A percentile compares a stretch with the other conserved stretches of the same genome.
Conservation (phyloP, 768 basidiomycete species). For the Amanita thiersii region DNA sequence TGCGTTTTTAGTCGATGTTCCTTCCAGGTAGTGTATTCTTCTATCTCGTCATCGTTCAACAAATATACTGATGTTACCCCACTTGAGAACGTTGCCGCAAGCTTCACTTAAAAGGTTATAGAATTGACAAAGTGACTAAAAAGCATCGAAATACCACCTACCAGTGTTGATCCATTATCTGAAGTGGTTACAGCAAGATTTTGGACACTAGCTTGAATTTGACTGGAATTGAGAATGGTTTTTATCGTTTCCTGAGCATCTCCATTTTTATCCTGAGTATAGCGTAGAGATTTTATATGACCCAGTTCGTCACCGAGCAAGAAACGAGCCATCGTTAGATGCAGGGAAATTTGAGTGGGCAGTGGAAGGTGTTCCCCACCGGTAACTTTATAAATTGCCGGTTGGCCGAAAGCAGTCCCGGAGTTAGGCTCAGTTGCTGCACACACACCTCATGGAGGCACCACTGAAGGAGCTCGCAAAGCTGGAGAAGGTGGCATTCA, state of each 20-base stretch:
- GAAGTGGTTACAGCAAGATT: conserved; percentile 21
- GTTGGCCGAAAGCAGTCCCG: too few species aligned
- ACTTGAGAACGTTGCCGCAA: conserved; percentile 57
- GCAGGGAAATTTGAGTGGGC: background rate
- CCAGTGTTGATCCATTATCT: conserved; percentile 24
- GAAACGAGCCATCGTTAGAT: conserved; percentile 51
- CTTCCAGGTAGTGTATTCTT: conserved; percentile 45
- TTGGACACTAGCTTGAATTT: conserved; percentile 21
- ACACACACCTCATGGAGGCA: conserved; percentile 77
- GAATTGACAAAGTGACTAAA: conserved; percentile 7
- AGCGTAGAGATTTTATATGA: conserved; percentile 55
- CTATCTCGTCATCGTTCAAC: conserved; percentile 34
- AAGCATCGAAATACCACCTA: conserved; percentile 20
- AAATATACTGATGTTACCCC: conserved; percentile 42
- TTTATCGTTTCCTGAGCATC: conserved; percentile 21
- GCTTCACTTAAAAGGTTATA: conserved; percentile 40
- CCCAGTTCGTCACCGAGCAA: conserved; percentile 75
- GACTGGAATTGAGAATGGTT: background rate
- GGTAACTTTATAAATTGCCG: background rate
- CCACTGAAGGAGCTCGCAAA: conserved; percentile 73
- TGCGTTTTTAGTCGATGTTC: conserved; percentile 49
- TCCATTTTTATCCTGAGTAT: conserved; percentile 19
- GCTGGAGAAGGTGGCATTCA: conserved; percentile 55
- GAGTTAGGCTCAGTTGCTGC: conserved; percentile 4
- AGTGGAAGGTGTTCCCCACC: too few species aligned